Base-by-base conservation (phyloP, 331 rosid species). In the Acacia pycnantha region DNA sequence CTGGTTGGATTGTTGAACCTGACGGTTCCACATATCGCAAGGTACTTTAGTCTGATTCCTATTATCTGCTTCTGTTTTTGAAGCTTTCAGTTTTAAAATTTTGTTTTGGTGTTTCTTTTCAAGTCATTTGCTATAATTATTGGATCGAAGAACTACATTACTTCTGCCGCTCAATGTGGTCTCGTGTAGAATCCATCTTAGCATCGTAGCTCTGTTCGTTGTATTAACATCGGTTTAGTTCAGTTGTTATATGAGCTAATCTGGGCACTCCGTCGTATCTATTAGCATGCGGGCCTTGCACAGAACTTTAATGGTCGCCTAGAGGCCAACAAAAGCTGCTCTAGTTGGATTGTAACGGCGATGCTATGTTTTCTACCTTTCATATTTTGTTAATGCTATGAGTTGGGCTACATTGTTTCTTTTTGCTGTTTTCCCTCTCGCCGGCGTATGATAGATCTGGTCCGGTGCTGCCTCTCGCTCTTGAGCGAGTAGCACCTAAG, bases 11-110 rank as follows among this genome's bases (percentile, higher is more conserved):
- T 77, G 97, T 94, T 56, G 97, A 94, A 81, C 84, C 86, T 3
- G 98, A 94, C 51, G 97, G 97, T 80, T 92, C 98, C 81, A 92
- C 98, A 10, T 94, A 94, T 66, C 94, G 94, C 37, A 94, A 92
- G 98, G 98, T 94, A 90, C 54, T 26, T 44, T 62, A 62, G 40
- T 64, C 9, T 37, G 8, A 37, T 37, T 37, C 41, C 12, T 68
- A 6, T 9, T 68, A 19, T 13, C 73, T 40, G 50, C 18, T 68
- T 29, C 50, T 68, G 5, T 21, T 21, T 9, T 26, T 26, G 68
- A 61, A 26, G 6, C 68, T 61, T 68, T 29, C 44, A 19, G 43
- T 22, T 59, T 6, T 24, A 26, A 7, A 29, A 21, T 6, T 58
- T 50, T 3, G 61, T 11, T 76, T 76, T 6, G 3, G 8, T 41